These are phyloP conservation scores for Phytophthora pistaciae DNA, from an alignment of 352 stramenopile genomes.

Conservation along the genomic window DNA sequence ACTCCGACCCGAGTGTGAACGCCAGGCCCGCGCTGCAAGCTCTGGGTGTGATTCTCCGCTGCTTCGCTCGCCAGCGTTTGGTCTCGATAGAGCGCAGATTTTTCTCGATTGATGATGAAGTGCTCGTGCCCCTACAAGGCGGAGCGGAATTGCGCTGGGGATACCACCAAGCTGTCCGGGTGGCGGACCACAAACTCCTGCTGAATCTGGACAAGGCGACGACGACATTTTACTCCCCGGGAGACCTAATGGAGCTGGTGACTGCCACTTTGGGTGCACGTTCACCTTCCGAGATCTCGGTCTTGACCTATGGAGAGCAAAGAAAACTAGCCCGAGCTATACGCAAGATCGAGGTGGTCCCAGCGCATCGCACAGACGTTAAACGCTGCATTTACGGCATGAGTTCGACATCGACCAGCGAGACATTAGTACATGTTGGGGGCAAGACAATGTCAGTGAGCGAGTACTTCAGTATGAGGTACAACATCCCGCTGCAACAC, in stretches of 20 bases:
- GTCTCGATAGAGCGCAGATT: not conserved
- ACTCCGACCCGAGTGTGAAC: not conserved
- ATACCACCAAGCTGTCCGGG: not conserved
- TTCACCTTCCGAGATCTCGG: not conserved
- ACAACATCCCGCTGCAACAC: not conserved
- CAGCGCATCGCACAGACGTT: not conserved
- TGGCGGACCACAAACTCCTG: not conserved
- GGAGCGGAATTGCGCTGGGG: not conserved
- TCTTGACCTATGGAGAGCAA: not conserved
- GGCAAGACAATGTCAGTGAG: not conserved
- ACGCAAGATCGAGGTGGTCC: not conserved
- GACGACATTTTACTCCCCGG: not conserved
- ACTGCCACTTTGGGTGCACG: not conserved
- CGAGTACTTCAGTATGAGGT: not conserved
- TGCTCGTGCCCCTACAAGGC: not conserved
- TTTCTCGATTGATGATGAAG: not conserved
- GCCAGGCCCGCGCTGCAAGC: not conserved
- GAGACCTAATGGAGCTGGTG: not conserved
- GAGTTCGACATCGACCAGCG: not conserved
- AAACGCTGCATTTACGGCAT: not conserved
- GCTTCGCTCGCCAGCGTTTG: not conserved
- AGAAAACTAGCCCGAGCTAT: not conserved
- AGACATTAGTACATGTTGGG: not conserved
- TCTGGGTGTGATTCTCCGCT: not conserved
- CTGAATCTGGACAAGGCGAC: not conserved